Percentiles rank a stretch among this genome's conserved stretches.
Conservation (phyloP, 1,284 basidiomycete genomes). For the Cutaneotrichosporon sp. region DNA sequence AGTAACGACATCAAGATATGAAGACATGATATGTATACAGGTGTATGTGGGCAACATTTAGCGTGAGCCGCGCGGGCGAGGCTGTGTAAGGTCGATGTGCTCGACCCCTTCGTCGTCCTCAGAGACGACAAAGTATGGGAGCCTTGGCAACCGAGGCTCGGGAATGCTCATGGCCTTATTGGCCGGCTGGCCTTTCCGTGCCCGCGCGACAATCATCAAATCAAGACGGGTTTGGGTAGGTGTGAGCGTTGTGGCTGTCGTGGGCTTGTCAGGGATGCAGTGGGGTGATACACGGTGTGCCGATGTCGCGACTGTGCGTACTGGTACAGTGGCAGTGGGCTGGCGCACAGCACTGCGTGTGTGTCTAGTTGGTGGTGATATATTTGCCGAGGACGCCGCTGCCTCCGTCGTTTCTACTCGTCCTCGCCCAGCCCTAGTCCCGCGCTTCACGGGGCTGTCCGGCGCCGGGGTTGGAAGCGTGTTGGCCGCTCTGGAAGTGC, state of each 20-base stretch:
- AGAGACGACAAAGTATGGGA: conserved; percentile 4
- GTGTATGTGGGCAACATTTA: neutral
- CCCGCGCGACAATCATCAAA: conserved; percentile 11
- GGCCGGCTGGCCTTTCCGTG: neutral
- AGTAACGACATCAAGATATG: neutral
- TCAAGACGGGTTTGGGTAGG: conserved; percentile 13
- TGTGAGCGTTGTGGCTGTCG: neutral
- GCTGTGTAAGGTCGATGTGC: conserved; percentile 14
- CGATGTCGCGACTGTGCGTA: neutral
- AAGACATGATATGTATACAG: neutral
- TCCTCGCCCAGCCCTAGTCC: neutral
- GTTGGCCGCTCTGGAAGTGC: neutral
- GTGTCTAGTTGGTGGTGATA: neutral
- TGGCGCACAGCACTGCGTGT: neutral
- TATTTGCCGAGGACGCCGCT: neutral
- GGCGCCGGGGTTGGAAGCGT: neutral
- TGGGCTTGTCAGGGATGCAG: neutral
- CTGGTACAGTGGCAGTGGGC: too few species aligned
- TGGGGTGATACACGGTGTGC: neutral
- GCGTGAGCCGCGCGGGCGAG: neutral
- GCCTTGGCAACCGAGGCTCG: neutral
- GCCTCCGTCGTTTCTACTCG: neutral
- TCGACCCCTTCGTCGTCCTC: conserved; percentile 16
- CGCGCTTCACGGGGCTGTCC: neutral
- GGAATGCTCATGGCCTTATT: neutral